Evolutionary conservation across 208 protist species (phyloP).

Genomic region (Naegleria fowleri): DNA sequence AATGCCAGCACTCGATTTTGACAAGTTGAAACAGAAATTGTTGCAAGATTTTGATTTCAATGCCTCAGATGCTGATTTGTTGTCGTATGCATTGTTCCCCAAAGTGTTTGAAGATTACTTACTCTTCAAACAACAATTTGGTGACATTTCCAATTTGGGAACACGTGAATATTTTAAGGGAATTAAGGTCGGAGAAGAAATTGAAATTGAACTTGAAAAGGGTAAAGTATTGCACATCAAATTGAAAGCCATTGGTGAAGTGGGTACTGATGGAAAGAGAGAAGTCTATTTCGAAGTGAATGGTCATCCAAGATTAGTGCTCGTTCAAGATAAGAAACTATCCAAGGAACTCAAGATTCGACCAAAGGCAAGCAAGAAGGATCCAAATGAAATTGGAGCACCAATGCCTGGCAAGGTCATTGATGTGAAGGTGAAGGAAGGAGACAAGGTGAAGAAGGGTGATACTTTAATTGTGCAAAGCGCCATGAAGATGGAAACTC

Average conservation of each 20-base stretch:
- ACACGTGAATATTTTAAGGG: constrained; percentile 35
- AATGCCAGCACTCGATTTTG: constrained; percentile 55
- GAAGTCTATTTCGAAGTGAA: not conserved
- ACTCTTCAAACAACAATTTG: constrained; percentile 46
- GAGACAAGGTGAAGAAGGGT: constrained; percentile 70
- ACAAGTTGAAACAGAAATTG: constrained; percentile 39
- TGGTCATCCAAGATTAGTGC: not conserved
- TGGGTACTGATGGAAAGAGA: not conserved
- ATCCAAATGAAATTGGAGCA: not conserved
- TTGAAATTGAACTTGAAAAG: not conserved
- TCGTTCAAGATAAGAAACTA: not conserved
- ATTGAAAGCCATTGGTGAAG: not conserved
- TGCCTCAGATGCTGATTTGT: constrained; percentile 53
- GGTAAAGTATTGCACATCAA: not conserved
- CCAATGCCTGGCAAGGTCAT: constrained; percentile 88
- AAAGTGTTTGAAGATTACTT: constrained; percentile 64
- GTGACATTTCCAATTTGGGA: constrained; percentile 50
- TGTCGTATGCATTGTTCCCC: constrained; percentile 55
- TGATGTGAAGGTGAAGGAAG: constrained; percentile 65
- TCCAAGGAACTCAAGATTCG: not conserved
- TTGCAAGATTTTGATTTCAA: constrained; percentile 38
- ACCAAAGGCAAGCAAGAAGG: not conserved
- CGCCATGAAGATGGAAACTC: constrained; percentile 93
- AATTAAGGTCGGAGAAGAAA: not conserved
- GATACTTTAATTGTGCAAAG: constrained; percentile 78